Conservation (phyloP, 768 basidiomycete genomes). For the Lactifluus hygrophoroides region DNA sequence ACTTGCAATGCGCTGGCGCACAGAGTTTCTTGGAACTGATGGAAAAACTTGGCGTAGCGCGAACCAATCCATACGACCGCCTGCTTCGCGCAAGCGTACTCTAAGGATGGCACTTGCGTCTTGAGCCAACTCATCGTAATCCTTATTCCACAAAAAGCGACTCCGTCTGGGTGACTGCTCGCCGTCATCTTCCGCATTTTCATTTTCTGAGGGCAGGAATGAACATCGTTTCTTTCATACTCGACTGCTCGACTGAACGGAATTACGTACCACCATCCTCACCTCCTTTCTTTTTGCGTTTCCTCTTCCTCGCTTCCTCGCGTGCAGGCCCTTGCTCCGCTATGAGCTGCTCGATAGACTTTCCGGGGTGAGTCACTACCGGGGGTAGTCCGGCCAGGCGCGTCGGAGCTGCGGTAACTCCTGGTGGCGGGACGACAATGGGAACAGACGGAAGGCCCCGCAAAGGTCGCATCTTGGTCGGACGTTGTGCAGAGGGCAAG, state of each 20-base stretch:
- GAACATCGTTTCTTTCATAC: neutral
- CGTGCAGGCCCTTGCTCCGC: constrained; percentile 42
- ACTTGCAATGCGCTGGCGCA: constrained; percentile 58
- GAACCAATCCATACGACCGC: constrained; percentile 55
- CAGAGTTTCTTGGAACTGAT: constrained; percentile 59
- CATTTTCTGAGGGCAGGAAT: neutral
- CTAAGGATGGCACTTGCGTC: constrained; percentile 79
- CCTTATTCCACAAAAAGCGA: constrained; percentile 75
- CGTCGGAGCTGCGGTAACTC: neutral
- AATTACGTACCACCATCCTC: constrained; percentile 21
- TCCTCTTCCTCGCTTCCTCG: constrained; percentile 26
- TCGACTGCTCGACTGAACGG: neutral
- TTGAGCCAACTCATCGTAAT: constrained; percentile 82
- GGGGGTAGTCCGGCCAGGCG: constrained; percentile 29
- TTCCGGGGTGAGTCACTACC: constrained; percentile 40
- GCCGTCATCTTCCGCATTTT: constrained; percentile 11
- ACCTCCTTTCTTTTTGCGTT: constrained; percentile 29
- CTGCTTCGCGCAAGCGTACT: constrained; percentile 54
- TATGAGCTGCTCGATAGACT: constrained; percentile 43
- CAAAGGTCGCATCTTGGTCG: neutral
- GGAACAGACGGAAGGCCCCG: neutral
- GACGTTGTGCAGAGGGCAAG: constrained; percentile 29
- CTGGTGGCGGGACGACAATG: neutral
- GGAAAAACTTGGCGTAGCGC: constrained; percentile 77
- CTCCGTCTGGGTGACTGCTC: constrained; percentile 35